Conservation (phyloP, 139 green algal species). For the Chlamydomonas schloesseri region DNA sequence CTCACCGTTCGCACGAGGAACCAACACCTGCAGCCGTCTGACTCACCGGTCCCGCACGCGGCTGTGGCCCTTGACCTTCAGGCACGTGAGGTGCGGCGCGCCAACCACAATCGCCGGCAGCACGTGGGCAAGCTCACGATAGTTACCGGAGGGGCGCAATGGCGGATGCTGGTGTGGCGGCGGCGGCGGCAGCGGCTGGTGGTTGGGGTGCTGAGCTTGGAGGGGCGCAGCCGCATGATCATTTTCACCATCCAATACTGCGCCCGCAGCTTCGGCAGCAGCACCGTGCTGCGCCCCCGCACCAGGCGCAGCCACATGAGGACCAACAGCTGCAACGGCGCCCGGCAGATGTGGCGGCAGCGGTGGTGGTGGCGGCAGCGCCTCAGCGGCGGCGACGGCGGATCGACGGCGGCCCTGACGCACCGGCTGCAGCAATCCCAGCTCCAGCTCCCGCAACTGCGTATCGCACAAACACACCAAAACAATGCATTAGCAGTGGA, state of each 20-base stretch:
- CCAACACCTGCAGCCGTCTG: no score
- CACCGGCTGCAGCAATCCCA: constrained; percentile 9
- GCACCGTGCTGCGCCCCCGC: no score
- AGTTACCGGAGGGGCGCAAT: neutral
- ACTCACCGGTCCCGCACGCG: neutral
- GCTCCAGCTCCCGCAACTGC: constrained; percentile 27
- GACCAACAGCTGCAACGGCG: neutral
- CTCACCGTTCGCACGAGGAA: no score
- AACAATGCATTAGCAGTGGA: no score
- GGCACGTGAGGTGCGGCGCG: constrained; percentile 10
- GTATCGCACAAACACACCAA: no score
- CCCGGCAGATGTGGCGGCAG: neutral
- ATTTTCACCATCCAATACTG: no score
- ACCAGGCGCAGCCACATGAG: no score
- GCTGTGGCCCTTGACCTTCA: constrained; percentile 32
- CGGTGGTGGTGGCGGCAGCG: neutral
- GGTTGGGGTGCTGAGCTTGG: no score
- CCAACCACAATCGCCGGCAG: neutral
- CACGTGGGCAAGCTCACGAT: neutral
- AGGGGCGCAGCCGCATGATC: no score
- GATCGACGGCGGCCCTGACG: neutral
- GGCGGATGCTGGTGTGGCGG: no score
- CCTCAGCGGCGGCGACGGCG: no score
- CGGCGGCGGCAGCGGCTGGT: no score
- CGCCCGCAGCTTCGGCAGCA: neutral